Percentiles rank a stretch among this genome's conserved stretches.
These are phyloP conservation scores for Chimonanthus praecox DNA, from an alignment of 164 flowering plant species.

Conservation along the genomic window DNA sequence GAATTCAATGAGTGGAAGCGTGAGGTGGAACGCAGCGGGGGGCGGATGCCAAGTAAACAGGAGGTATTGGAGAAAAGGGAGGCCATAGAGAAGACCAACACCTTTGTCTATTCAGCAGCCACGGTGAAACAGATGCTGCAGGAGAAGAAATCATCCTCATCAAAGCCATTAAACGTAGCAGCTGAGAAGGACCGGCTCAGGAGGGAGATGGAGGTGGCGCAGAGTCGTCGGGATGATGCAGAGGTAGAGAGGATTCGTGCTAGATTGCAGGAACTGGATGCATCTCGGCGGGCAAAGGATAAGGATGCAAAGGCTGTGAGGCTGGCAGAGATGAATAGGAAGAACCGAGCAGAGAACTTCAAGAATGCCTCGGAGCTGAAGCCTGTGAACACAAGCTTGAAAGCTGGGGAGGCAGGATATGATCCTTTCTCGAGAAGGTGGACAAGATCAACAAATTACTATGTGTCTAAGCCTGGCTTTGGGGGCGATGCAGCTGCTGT, in stretches of 20 bases:
- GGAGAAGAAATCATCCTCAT: slow-evolving; percentile 83
- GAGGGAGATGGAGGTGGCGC: slow-evolving; percentile 72
- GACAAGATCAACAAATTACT: slow-evolving; percentile 87
- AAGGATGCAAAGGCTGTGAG: slow-evolving; percentile 68
- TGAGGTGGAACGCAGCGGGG: slow-evolving; percentile 74
- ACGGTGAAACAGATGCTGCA: slow-evolving; percentile 94
- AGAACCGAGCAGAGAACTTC: slow-evolving; percentile 83
- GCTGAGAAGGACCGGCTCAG: slow-evolving; percentile 84
- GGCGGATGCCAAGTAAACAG: slow-evolving; percentile 61
- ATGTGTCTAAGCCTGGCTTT: slow-evolving; percentile 42
- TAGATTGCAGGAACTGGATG: slow-evolving; percentile 68
- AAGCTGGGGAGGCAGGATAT: slow-evolving; percentile 93
- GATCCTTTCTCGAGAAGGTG: slow-evolving; percentile 97
- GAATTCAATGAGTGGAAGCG: slow-evolving; percentile 78
- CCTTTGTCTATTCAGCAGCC: slow-evolving; percentile 77
- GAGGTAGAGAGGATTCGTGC: slow-evolving; percentile 67
- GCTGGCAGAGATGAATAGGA: slow-evolving; percentile 87
- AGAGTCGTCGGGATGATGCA: slow-evolving; percentile 52
- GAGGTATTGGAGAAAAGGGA: slow-evolving; percentile 72
- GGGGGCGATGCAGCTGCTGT: slow-evolving; percentile 22
- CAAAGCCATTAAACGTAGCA: slow-evolving; percentile 75
- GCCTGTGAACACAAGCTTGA: slow-evolving; percentile 53
- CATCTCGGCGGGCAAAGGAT: slow-evolving; percentile 40
- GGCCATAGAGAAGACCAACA: slow-evolving; percentile 59
- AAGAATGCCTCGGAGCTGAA: slow-evolving; percentile 78